Base-by-base conservation (phyloP, 2,329 filamentous ascomycete species). In the Ceratocystis cubensis region DNA sequence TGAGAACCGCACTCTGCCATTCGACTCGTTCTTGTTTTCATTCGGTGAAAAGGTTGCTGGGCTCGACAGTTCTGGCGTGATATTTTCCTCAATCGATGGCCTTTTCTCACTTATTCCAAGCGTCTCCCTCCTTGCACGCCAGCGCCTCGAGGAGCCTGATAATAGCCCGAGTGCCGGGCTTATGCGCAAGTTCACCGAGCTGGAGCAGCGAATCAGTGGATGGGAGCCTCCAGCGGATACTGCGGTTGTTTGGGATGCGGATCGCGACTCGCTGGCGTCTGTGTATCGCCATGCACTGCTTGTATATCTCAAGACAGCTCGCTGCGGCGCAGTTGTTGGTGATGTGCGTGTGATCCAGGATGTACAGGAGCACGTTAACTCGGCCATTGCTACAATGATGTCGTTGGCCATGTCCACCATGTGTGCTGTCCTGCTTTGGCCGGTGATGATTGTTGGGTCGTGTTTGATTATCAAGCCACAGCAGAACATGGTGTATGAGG, bases 401-500 rank as follows among this genome's bases (percentile, higher is more conserved):
- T 68, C 66, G n/a, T 48, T 68, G 15, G 66, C 66, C 17, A 68
- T 61, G 25, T 68, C 63, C 8, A 65, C 63, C 59, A 68, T 68
- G 66, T 68, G 66, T 44, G 63, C 66, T 4, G 63, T 68, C 4
- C 33, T 68, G 25, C 63, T 68, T 7, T 68, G 66, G 66, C 66
- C 66, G 5, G 66, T 68, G 46, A 68, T 68, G 59, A 68, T 68
- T 44, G 64, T 68, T 30, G 66, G 66, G 15, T 68, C 66, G 5
- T 65, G 64, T 25, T 61, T 68, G 64, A 68, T 68, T 41, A 65
- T 68, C n/a, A 68, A 68, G 59, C 66, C 66, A 2, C 66, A 68
- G 46, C 66, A 68, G 25, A 68, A 48, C 41, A 65, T 68, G 66
- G 66, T 68, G n/a, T 68, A 68, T 44, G 66, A 68, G 50, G 66